Evolutionary conservation across 371 early-diverging fungal species (phyloP), one percentile per base, ranked within the genome.

Genomic region (Mucor irregularis): DNA sequence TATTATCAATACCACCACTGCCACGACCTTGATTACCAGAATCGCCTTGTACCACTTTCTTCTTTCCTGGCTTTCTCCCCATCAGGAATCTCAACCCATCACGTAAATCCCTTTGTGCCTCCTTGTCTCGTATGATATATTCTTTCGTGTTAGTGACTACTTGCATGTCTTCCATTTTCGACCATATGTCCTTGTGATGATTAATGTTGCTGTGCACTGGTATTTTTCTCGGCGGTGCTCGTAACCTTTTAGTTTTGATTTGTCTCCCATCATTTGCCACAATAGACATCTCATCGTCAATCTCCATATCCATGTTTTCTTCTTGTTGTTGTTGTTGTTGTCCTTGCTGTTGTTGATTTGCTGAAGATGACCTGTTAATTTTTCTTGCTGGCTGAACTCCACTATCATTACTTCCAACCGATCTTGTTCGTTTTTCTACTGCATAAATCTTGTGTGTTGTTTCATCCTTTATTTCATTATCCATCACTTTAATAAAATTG

Each of bases 151-250:
- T 16, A n/a, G 6, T 30, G 2, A 17, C 17, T 31, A 16, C 2
- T 28, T 17, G 28, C 5, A 2, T 13, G 10, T 6, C 30, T 30
- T n/a, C n/a, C n/a, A n/a, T n/a, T n/a, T n/a, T n/a, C n/a, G n/a
- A n/a, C n/a, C n/a, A n/a, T n/a, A n/a, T n/a, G 3, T 11, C 31
- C 16, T 46, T 30, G 3, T 46, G n/a, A n/a, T n/a, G n/a, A n/a
- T n/a, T n/a, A n/a, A n/a, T n/a, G n/a, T n/a, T n/a, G 4, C 2
- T 28, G 17, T 28, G 9, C 14, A 46, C 17, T 2, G 47, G 9
- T 46, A 46, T 30, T 30, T 19, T 46, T 25, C 47, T 46, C 3
- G 47, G 47, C 4, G 47, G 47, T 30, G 47, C 47, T 16, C 47
- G 7, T 5, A 30, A 17, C 31, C 31, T 5, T 46, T 46, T 46